Evolutionary conservation across 2,329 filamentous ascomycete genomes (phyloP), one percentile per base, ranked within the genome.

Genomic region (Xylaria sp.): DNA sequence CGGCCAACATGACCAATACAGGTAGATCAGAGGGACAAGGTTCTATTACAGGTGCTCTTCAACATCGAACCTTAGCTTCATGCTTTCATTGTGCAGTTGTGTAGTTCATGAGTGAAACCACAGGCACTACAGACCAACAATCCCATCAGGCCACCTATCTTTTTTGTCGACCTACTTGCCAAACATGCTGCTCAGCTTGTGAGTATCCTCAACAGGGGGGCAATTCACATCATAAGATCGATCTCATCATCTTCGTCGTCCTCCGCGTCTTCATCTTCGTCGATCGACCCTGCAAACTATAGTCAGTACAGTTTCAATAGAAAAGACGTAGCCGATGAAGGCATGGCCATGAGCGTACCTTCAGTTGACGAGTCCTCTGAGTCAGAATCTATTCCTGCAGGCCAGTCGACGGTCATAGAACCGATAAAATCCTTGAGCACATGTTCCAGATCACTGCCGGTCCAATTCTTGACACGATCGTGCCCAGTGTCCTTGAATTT

Each of bases 371-470:
- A 7, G 16, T 7, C 4, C 16, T 34, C 29, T 13, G 11, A 7
- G 5, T 34, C 29, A 34, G 29, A 34, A 13, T 3, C 29, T 13
- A 13, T 7, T 34, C 16, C 24, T 26, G n/a, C n/a, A n/a, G 52
- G 62, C 41, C 48, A 54, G 2, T 62, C 39, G 3, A 63, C 40
- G 17, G 48, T 48, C 34, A 61, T 24, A 16, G 39, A 39, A 8
- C 49, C 52, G 7, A 61, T 63, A 40, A 71, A 56, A 11, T 72
- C 68, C 7, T 62, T 65, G 1, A 74, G 59, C 50, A 71, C 75
- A 21, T 70, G 65, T 47, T 59, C 68, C 66, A 72, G 73, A 41
- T 74, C 72, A 1, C 66, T 54, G 1, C 75, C 74, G 1, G 63
- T 67, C 63, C 63, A 66, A 16, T 24, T 34, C 22, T 42, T 58